Base-by-base conservation (phyloP, 352 stramenopile genomes). In the Phytopythium aichiense region DNA sequence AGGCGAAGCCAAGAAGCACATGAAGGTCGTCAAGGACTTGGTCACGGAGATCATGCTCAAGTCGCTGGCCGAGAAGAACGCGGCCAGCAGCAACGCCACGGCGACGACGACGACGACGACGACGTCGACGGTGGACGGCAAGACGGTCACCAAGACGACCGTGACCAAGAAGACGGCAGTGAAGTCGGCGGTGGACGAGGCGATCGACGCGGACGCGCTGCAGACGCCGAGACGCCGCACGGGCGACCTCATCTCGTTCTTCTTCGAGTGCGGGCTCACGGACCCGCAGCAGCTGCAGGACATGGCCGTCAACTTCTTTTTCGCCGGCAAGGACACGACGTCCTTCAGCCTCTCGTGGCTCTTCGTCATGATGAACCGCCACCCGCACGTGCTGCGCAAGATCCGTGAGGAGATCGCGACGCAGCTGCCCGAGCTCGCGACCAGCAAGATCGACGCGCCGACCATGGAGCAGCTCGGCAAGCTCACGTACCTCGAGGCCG, bases 281-380 rank as follows among this genome's bases (percentile, higher is more conserved):
- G 64, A 79, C 43, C 46, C 69, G 2, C 60, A 66, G 33, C 67
- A 81, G 45, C 51, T 92, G 5, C 79, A 84, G 30, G 80, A 95
- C 66, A 87, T 94, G 59, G 75, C 84, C 12, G 63, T 93, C 30
- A 92, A 84, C 59, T 92, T 95, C 57, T 79, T 96, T 56, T 74
- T 87, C 9, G 85, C 78, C 1, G 81, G 85, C 13, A 79, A 87
- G 6, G 87, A 92, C 56, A 93, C 88, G 11, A 91, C 84, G 16
- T 79, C 87, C 5, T 76, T 74, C 42, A 83, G 67, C 20, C 66
- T 96, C 38, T 66, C 71, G 23, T 96, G 83, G 78, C 83, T 91
- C 48, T 53, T 96, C 25, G 67, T 92, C 46, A 85, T 91, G 73
- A 83, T 96, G 65, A 86, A 84, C 37, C 76, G 76, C 4, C 67